A percentile compares a stretch with the other conserved stretches of the same genome.
Conservation (phyloP, 768 basidiomycete species). For the Phaeolepiota aurea region DNA sequence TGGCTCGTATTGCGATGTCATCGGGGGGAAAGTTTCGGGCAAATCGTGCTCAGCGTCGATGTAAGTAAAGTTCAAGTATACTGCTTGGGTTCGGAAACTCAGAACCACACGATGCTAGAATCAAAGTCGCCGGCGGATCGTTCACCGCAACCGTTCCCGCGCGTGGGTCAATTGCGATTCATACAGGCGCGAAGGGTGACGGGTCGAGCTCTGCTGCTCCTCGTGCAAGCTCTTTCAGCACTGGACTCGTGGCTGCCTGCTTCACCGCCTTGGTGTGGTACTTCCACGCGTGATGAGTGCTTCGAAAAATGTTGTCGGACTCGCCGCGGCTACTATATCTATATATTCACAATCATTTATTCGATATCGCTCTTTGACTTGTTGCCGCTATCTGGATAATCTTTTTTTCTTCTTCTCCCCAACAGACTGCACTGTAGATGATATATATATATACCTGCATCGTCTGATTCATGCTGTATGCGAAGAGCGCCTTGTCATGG, state of each 20-base stretch:
- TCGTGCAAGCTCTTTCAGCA: background rate
- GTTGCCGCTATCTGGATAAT: too few relatives aligned
- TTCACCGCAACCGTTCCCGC: slow-evolving; percentile 44
- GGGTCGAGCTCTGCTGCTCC: slow-evolving; percentile 10
- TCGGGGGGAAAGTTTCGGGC: slow-evolving; percentile 32
- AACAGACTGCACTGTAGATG: too few relatives aligned
- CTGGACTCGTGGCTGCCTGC: background rate
- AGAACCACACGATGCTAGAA: slow-evolving; percentile 18
- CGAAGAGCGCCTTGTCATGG: too few relatives aligned
- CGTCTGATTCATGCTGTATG: too few relatives aligned
- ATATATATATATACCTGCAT: too few relatives aligned
- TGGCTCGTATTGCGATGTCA: slow-evolving; percentile 61
- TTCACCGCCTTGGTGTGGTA: background rate
- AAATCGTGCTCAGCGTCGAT: slow-evolving; percentile 41
- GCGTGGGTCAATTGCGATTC: slow-evolving; percentile 47
- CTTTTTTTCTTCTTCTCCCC: too few relatives aligned
- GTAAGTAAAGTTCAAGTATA: slow-evolving; percentile 24
- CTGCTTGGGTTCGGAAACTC: background rate
- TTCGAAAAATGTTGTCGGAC: background rate
- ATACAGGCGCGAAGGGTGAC: slow-evolving; percentile 31
- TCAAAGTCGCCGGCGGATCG: slow-evolving; percentile 39
- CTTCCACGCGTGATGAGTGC: background rate
- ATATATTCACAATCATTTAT: background rate
- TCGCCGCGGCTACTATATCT: background rate
- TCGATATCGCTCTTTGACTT: too few relatives aligned